Evolutionary conservation across 352 stramenopile species (phyloP).

Genomic region (Phytophthora boehmeriae): DNA sequence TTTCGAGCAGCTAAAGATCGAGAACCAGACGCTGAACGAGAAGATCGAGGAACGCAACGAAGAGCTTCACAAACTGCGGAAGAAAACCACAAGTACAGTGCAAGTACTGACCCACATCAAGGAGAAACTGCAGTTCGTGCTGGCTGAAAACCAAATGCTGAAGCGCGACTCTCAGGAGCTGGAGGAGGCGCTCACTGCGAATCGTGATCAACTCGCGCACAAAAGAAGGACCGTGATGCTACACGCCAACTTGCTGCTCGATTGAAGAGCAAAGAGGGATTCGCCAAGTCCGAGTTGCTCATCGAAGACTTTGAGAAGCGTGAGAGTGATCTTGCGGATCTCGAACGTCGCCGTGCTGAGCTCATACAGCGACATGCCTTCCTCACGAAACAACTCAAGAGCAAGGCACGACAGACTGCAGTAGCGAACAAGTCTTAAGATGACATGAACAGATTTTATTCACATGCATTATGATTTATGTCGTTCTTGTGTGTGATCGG

Average conservation of each 20-base stretch:
- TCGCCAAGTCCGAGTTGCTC: conserved; percentile 82
- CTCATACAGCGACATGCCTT: conserved; percentile 68
- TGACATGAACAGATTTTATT: background rate
- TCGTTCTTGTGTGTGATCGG: too few relatives aligned
- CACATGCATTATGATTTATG: background rate
- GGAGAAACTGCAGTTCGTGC: conserved; percentile 95
- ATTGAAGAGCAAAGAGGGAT: conserved; percentile 87
- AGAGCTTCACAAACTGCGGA: conserved; percentile 93
- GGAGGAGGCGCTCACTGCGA: conserved; percentile 76
- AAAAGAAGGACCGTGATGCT: conserved; percentile 88
- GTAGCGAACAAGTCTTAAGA: background rate
- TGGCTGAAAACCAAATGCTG: conserved; percentile 87
- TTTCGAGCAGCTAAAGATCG: conserved; percentile 98
- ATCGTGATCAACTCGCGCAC: conserved; percentile 86
- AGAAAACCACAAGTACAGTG: conserved; percentile 95
- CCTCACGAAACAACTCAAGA: conserved; percentile 28
- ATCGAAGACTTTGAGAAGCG: conserved; percentile 91
- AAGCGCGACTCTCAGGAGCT: conserved; percentile 83
- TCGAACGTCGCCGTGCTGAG: conserved; percentile 67
- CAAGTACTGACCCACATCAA: conserved; percentile 96
- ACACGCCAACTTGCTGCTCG: conserved; percentile 65
- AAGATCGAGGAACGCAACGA: conserved; percentile 97
- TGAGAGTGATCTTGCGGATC: conserved; percentile 71
- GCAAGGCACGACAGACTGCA: background rate
- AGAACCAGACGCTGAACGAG: conserved; percentile 96